Evolutionary conservation across 805 yeast genomes (phyloP).

Genomic region (Wickerhamomyces rabaulensis): DNA sequence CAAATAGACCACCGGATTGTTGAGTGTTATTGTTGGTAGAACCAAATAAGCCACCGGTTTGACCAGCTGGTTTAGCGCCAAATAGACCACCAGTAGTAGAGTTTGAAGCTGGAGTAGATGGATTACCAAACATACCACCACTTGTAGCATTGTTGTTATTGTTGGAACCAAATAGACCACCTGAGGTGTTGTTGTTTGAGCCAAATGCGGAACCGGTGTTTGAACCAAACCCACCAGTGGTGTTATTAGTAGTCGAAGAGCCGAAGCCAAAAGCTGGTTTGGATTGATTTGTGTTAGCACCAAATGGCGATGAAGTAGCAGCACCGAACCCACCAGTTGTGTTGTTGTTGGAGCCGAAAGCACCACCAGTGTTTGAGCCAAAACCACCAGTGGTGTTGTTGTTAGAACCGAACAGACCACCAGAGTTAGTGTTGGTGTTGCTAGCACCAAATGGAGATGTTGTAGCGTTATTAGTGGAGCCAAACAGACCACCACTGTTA

Average conservation of each 20-base stretch:
- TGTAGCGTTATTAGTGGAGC: constrained; percentile 5
- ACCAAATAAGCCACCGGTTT: constrained; percentile 17
- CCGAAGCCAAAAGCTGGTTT: constrained; percentile 27
- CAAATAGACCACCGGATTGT: constrained; percentile 35
- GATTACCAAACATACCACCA: constrained; percentile 37
- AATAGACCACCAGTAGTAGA: constrained; percentile 24
- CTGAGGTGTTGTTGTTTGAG: constrained; percentile 17
- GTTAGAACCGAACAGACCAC: constrained; percentile 18
- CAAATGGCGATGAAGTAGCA: constrained; percentile 17
- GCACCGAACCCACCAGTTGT: constrained; percentile 19
- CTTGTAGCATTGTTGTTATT: constrained; percentile 15
- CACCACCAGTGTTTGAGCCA: constrained; percentile 29
- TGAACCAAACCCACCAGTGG: constrained; percentile 19
- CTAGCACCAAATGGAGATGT: constrained; percentile 23
- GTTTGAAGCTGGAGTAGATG: constrained; percentile 21
- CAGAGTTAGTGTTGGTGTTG: background rate
- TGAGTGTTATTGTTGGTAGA: constrained; percentile 6
- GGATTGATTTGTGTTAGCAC: constrained; percentile 18
- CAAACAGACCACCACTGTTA: constrained; percentile 11
- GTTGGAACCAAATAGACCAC: constrained; percentile 38
- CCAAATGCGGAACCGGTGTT: constrained; percentile 20
- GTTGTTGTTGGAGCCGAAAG: constrained; percentile 24
- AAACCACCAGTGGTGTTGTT: constrained; percentile 19
- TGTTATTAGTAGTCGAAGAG: constrained; percentile 10
- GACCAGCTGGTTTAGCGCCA: constrained; percentile 16